Conservation (phyloP, 495 filamentous ascomycete species). For the Xylaria intraflava region DNA sequence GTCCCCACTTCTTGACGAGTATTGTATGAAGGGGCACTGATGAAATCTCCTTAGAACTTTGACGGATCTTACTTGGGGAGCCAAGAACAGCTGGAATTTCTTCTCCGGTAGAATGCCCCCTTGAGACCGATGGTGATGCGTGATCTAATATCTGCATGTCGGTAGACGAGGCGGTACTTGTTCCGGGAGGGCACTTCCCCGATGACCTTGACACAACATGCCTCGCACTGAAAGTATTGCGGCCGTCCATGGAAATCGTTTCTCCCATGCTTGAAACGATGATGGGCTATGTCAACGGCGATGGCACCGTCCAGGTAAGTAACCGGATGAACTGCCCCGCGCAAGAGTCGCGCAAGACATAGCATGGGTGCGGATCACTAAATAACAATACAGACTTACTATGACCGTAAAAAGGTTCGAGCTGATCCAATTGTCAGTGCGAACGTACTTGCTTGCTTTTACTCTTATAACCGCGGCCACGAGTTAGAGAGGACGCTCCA, state of each 20-base stretch:
- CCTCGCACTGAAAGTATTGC: slow-evolving; percentile 9
- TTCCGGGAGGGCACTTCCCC: slow-evolving; percentile 2
- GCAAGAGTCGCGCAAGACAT: too few species aligned
- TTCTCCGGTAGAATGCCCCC: slow-evolving; percentile 8
- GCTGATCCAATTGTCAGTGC: slow-evolving; percentile 9
- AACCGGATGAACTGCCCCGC: not conserved
- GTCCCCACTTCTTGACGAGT: not conserved
- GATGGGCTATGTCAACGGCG: slow-evolving; percentile 3
- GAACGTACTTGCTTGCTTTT: slow-evolving; percentile 15
- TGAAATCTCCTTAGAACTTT: slow-evolving; percentile 1
- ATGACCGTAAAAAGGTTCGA: slow-evolving; percentile 3
- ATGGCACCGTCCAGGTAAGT: slow-evolving; percentile 11
- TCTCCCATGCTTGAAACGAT: slow-evolving; percentile 10
- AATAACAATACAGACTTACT: slow-evolving; percentile 10
- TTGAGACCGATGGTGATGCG: not conserved
- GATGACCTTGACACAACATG: slow-evolving; percentile 13
- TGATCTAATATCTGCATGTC: not conserved
- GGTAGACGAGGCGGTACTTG: not conserved
- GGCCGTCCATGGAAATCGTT: slow-evolving; percentile 3
- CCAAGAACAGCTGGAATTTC: slow-evolving; percentile 14
- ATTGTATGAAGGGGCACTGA: not conserved
- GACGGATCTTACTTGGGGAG: slow-evolving; percentile 10
- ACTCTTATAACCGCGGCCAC: slow-evolving; percentile 9
- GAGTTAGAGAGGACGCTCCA: slow-evolving; percentile 12
- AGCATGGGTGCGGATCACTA: not conserved